Conservation (phyloP, 306 rosid genomes). For the Gastrolobium villosum region DNA sequence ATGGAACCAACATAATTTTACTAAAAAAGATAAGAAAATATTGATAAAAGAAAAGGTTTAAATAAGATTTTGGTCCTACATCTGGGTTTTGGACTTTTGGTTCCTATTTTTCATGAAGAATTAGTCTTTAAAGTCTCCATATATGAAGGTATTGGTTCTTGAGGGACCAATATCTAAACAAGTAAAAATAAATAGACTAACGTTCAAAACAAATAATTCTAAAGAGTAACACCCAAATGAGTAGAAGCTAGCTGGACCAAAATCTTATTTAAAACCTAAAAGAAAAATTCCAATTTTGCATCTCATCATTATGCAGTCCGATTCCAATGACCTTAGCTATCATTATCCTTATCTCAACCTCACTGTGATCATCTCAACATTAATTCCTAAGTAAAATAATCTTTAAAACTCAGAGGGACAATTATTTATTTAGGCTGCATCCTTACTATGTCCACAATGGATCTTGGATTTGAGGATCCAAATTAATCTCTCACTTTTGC, state of each 20-base stretch:
- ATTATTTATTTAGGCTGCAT: slow-evolving; percentile 19
- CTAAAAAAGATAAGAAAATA: slow-evolving; percentile 11
- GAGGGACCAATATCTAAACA: neutral
- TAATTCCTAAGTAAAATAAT: neutral
- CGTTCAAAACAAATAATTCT: neutral
- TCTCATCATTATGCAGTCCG: neutral
- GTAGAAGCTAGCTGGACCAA: too few species aligned
- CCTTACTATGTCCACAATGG: slow-evolving; percentile 5
- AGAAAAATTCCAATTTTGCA: slow-evolving; percentile 1
- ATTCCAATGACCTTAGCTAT: slow-evolving; percentile 16
- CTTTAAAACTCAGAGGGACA: neutral
- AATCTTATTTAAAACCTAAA: neutral
- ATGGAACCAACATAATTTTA: neutral
- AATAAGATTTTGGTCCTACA: neutral
- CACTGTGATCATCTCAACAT: neutral
- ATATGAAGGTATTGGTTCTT: neutral
- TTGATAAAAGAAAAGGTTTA: neutral
- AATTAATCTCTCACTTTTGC: slow-evolving; percentile 1
- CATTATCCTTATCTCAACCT: neutral
- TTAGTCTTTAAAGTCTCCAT: neutral
- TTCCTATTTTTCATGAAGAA: neutral
- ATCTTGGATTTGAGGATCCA: slow-evolving; percentile 25
- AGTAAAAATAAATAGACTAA: neutral
- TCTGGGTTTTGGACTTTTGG: neutral
- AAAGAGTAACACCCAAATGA: neutral